These are phyloP conservation scores for Dissophora ornata DNA, from an alignment of 192 early-diverging fungal genomes.

Conservation along the genomic window DNA sequence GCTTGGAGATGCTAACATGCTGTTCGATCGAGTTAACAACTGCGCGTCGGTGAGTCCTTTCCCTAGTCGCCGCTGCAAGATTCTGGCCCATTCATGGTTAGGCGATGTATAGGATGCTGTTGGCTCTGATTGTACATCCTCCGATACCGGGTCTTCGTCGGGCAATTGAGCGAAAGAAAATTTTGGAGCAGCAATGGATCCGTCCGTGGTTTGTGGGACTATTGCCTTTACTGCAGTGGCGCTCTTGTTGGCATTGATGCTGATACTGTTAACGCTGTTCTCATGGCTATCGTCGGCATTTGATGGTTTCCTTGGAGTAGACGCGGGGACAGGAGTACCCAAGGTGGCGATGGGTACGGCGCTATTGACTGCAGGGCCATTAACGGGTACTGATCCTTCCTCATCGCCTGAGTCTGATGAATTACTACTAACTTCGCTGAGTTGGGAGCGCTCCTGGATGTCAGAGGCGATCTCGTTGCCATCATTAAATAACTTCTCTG, in stretches of 20 bases:
- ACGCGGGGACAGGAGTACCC: too few relatives aligned
- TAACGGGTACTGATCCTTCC: neutral
- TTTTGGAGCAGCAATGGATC: neutral
- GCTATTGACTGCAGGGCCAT: neutral
- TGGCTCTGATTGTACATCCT: conserved; percentile 1
- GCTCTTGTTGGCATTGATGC: neutral
- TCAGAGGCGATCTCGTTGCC: conserved; percentile 32
- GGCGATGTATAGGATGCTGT: conserved; percentile 44
- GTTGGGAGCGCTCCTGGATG: conserved; percentile 36
- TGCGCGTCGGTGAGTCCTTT: conserved; percentile 48
- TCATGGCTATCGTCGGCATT: neutral
- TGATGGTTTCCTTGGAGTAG: neutral
- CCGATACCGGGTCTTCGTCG: too few relatives aligned
- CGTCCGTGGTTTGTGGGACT: neutral
- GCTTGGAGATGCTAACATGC: conserved; percentile 51
- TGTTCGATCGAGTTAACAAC: conserved; percentile 41
- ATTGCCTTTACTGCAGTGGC: neutral
- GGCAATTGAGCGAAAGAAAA: too few relatives aligned
- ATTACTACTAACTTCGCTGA: conserved; percentile 5
- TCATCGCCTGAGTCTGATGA: conserved; percentile 6
- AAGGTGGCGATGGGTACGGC: too few relatives aligned
- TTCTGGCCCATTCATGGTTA: conserved; percentile 45
- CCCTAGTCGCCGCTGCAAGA: conserved; percentile 36
- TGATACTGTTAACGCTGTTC: neutral
- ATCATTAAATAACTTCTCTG: conserved; percentile 2